Conservation (phyloP, 176 grass and related monocot species). For the Zizania latifolia region DNA sequence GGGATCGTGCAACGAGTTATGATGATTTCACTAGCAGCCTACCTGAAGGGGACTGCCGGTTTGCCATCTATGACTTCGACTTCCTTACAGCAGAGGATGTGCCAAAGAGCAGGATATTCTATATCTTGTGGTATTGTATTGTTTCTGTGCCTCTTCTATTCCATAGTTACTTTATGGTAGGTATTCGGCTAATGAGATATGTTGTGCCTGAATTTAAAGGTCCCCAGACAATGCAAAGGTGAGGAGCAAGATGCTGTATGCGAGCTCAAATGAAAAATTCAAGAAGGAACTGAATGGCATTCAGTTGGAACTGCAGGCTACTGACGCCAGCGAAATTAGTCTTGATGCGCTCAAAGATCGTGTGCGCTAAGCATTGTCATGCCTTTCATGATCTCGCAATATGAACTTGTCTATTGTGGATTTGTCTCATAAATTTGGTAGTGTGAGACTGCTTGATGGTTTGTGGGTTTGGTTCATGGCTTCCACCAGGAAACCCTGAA, state of each 20-base stretch:
- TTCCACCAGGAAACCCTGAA: conserved; percentile 16
- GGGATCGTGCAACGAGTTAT: conserved; percentile 42
- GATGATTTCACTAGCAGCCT: conserved; percentile 58
- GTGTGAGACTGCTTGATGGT: conserved; percentile 44
- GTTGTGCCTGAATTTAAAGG: conserved; percentile 36
- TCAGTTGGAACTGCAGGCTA: conserved; percentile 75
- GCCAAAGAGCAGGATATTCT: conserved; percentile 91
- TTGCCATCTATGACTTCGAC: conserved; percentile 72
- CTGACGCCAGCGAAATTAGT: conserved; percentile 63
- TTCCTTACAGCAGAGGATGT: conserved; percentile 69
- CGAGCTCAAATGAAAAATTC: conserved; percentile 63
- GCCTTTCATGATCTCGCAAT: conserved; percentile 1
- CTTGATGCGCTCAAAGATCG: conserved; percentile 57
- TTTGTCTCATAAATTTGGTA: conserved; percentile 47
- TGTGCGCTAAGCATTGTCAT: conserved; percentile 24
- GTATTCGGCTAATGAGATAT: not conserved
- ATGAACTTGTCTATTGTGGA: conserved; percentile 27
- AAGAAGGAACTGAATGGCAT: conserved; percentile 62
- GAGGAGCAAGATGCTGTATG: conserved; percentile 91
- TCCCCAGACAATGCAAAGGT: conserved; percentile 55
- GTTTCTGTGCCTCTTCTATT: not conserved
- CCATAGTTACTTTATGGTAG: not conserved
- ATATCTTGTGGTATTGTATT: conserved; percentile 83
- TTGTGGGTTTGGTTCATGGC: conserved; percentile 46
- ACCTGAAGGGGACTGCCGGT: conserved; percentile 69